phyloP scores from a whole-genome alignment of 148 eudicot genomes.

The Camellia sinensis region DNA sequence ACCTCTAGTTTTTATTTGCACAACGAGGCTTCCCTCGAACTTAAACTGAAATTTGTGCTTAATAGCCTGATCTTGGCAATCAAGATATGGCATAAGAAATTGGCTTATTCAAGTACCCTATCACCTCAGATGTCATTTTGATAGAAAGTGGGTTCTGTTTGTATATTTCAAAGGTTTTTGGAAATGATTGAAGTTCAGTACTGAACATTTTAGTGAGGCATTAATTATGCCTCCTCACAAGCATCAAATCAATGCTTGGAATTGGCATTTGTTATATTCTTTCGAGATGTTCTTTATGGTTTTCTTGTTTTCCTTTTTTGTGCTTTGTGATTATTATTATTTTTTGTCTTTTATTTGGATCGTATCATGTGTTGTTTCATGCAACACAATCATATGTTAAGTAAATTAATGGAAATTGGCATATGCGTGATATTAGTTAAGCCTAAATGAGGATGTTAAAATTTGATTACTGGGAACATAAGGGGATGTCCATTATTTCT shows the following conservation, averaged over 20 bases:
- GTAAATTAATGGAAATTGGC: not conserved
- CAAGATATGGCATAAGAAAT: not conserved
- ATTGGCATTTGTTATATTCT: not conserved
- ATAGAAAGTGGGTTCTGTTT: not conserved
- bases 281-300: not conserved
- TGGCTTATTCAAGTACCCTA: not conserved
- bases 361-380: not conserved
- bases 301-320: not conserved
- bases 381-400: not conserved
- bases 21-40: not conserved
- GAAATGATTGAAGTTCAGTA: not conserved
- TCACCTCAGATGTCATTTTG: not conserved
- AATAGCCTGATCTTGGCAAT: not conserved
- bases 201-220: not conserved
- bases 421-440: not conserved
- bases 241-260: conserved; percentile 1
- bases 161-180: not conserved
- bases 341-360: conserved; percentile 1
- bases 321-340: not conserved
- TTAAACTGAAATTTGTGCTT: not conserved
- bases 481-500: not conserved
- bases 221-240: not conserved
- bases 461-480: not conserved
- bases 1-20: not conserved
- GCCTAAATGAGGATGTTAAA: not conserved